Percentiles rank a stretch among this genome's conserved stretches.
phyloP scores from a whole-genome alignment of 2,329 filamentous ascomycete species.

The Curvularia eragrostidis region DNA sequence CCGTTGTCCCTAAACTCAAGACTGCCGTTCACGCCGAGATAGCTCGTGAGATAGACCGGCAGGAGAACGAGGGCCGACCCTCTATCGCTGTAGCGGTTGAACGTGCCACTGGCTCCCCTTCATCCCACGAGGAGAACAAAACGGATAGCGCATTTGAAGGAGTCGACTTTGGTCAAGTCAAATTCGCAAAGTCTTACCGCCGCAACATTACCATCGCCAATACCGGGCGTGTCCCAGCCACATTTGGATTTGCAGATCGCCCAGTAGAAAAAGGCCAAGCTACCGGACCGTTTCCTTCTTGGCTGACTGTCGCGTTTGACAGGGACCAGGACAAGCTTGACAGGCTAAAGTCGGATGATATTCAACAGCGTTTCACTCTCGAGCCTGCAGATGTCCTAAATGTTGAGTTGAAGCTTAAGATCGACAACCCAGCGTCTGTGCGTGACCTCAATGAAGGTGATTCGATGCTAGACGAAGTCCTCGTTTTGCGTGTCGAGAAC shows the following conservation, averaged over 20 bases:
- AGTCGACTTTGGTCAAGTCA: conserved; percentile 79
- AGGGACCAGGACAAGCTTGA: conserved; percentile 53
- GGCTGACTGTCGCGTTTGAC: conserved; percentile 74
- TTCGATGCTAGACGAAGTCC: conserved; percentile 76
- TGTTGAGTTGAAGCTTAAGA: conserved; percentile 70
- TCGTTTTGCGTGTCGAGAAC: conserved; percentile 81
- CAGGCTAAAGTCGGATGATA: conserved; percentile 36
- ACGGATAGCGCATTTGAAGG: conserved; percentile 57
- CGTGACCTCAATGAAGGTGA: conserved; percentile 74
- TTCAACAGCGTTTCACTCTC: conserved; percentile 66
- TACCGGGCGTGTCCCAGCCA: conserved; percentile 82
- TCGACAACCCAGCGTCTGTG: conserved; percentile 69
- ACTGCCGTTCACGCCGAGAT: conserved; percentile 85
- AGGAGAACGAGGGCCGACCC: conserved; percentile 88
- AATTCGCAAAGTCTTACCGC: conserved; percentile 70
- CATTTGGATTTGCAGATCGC: conserved; percentile 78
- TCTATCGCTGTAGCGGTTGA: conserved; percentile 85
- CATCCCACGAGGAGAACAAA: conserved; percentile 30
- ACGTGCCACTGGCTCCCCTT: conserved; percentile 40
- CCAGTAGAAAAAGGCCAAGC: conserved; percentile 59
- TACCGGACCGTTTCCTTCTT: conserved; percentile 61
- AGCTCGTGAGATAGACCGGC: conserved; percentile 83
- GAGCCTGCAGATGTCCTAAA: conserved; percentile 84
- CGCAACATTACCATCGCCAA: conserved; percentile 86
- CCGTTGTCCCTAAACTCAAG: conserved; percentile 84